These are phyloP conservation scores for Galium porrigens DNA, from an alignment of 305 asterid species.

Conservation along the genomic window DNA sequence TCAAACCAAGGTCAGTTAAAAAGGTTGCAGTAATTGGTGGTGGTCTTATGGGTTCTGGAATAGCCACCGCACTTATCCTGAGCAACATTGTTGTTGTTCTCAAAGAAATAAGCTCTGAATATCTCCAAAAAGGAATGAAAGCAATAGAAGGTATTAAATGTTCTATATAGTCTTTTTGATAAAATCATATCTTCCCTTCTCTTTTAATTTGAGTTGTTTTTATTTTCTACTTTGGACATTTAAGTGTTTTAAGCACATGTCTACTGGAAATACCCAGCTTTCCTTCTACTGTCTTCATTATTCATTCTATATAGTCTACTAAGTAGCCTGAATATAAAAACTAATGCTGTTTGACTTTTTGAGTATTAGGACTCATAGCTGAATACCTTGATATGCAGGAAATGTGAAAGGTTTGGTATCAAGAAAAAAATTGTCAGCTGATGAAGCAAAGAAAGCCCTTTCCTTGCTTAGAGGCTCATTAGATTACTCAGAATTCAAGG, in stretches of 20 bases:
- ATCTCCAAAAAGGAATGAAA: constrained; percentile 68
- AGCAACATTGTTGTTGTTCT: constrained; percentile 47
- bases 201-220: not conserved
- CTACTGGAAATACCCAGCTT: not conserved
- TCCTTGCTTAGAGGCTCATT: constrained; percentile 57
- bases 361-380: constrained; percentile 10
- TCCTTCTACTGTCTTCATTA: not conserved
- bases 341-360: not conserved
- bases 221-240: not conserved
- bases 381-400: constrained; percentile 34
- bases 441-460: constrained; percentile 61
- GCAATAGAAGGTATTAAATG: constrained; percentile 47
- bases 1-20: constrained; percentile 65
- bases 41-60: constrained; percentile 98
- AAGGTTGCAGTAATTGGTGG: constrained; percentile 91
- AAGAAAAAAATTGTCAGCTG: constrained; percentile 51
- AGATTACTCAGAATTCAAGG: constrained; percentile 72
- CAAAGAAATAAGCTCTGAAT: constrained; percentile 73
- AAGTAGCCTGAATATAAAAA: not conserved
- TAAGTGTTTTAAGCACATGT: not conserved
- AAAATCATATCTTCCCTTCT: not conserved
- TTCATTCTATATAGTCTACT: not conserved
- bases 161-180: not conserved
- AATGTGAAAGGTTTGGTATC: constrained; percentile 57
- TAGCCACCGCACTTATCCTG: constrained; percentile 74